Percentiles rank a stretch among this genome's conserved stretches.
phyloP scores from a whole-genome alignment of 192 early-diverging fungal genomes.

The Linnemannia elongata region DNA sequence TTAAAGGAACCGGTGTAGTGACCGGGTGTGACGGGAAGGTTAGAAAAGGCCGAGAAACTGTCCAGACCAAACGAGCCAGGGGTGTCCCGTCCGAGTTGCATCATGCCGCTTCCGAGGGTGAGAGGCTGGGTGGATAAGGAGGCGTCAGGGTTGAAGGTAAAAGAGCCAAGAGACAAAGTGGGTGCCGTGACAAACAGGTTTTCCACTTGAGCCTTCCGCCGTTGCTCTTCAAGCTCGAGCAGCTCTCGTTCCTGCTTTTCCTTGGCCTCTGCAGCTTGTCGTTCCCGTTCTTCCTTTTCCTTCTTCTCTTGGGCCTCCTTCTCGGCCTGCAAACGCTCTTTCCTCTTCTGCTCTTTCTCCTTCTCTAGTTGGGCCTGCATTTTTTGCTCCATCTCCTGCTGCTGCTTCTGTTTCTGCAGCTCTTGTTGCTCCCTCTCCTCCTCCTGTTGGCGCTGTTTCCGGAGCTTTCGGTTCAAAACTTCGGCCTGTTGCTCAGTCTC shows the following conservation, averaged over 20 bases:
- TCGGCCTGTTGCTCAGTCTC: conserved; percentile 24
- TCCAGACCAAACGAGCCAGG: conserved; percentile 47
- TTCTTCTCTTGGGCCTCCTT: conserved; percentile 9
- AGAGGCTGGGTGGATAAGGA: conserved; percentile 33
- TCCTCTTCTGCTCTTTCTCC: conserved; percentile 26
- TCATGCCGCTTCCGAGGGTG: conserved; percentile 14
- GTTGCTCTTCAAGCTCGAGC: conserved; percentile 36
- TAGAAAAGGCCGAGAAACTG: conserved; percentile 42
- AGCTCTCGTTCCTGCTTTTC: not conserved
- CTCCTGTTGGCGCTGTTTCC: conserved; percentile 33
- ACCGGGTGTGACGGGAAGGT: conserved; percentile 45
- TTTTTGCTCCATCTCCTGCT: conserved; percentile 34
- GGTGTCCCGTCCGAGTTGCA: conserved; percentile 26
- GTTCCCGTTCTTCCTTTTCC: conserved; percentile 16
- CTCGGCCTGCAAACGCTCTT: not conserved
- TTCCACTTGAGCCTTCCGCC: conserved; percentile 36
- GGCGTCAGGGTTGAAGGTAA: conserved; percentile 48
- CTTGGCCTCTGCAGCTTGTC: not conserved
- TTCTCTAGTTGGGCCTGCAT: conserved; percentile 34
- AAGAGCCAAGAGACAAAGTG: conserved; percentile 39
- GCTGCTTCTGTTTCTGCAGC: conserved; percentile 19
- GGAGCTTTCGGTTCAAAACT: conserved; percentile 20
- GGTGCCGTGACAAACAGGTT: conserved; percentile 35
- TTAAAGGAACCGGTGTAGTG: conserved; percentile 64
- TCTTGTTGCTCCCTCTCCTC: conserved; percentile 35